Evolutionary conservation across 2,329 filamentous ascomycete genomes (phyloP), one percentile per base, ranked within the genome.

Genomic region (Penicillium sp.): DNA sequence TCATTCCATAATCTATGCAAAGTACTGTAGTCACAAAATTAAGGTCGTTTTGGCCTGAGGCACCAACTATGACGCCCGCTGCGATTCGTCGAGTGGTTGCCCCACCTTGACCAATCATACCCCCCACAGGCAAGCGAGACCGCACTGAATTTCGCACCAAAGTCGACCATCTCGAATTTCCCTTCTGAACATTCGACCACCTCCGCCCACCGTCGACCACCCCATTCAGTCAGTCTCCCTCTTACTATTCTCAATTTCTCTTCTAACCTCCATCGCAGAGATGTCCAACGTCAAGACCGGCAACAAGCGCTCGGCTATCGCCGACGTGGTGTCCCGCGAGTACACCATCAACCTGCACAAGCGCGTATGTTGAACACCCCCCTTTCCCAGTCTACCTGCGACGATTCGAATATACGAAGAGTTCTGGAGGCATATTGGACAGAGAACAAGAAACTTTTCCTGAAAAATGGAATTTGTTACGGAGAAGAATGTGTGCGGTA

Each of bases 291-390:
- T 73, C 73, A 77, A 88, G 86, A 81, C 80, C 72, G 81, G 79
- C 77, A 88, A 88, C 83, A 89, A 88, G 82, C 90, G 92, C 78
- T 96, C 91, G 81, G 95, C 95, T 83, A 96, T 99, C 81, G 88
- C 91, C 81, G 93, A 99, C 82, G 95, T 99, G 77, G 93, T 99
- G 80, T 88, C 94, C 75, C 91, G 94, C 86, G 95, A 99, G 86
- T 99, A 99, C 88, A 99, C 94, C 81, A 97, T 99, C 84, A 93
- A 99, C 87, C 84, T 99, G 73, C 94, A 99, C 90, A 97, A 96
- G 90, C 89, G 93, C 82, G 90, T 95, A 92, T 79, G 89, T 89
- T 78, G 71, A 73, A 67, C 59, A 39, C 43, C 42, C 38, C 49
- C 50, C 46, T 51, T 54, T 54, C 54, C 54, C 57, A 42, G 43